phyloP scores from a whole-genome alignment of 257 asterid species.

The Linaria vulgaris region DNA sequence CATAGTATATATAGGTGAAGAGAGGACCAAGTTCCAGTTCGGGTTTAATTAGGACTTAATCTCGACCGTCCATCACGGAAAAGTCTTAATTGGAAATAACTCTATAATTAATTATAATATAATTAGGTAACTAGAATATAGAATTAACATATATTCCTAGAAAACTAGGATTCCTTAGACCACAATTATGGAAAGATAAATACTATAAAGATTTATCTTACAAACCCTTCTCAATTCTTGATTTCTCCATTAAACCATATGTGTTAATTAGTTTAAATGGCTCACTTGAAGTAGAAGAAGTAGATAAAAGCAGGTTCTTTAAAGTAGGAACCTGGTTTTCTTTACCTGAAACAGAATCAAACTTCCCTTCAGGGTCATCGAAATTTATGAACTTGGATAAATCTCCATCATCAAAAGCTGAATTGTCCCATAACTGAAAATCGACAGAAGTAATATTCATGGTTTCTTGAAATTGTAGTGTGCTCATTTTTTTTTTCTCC shows the following conservation, averaged over 20 bases:
- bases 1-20: no score
- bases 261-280: constrained; percentile 42
- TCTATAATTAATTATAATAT: no score
- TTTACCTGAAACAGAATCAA: constrained; percentile 63
- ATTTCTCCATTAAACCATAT: constrained; percentile 31
- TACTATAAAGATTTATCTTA: no score
- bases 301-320: constrained; percentile 43
- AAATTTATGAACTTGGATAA: constrained; percentile 40
- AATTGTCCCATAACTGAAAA: constrained; percentile 86
- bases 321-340: constrained; percentile 54
- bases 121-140: no score
- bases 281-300: constrained; percentile 33
- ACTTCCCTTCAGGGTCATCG: constrained; percentile 44
- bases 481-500: constrained; percentile 42
- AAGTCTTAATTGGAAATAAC: no score
- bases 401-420: constrained; percentile 80
- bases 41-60: no score
- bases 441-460: constrained; percentile 45
- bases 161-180: no score
- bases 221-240: constrained; percentile 34
- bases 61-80: no score
- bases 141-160: no score
- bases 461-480: constrained; percentile 42
- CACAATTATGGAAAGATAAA: no score
- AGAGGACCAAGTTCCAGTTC: no score